Percentiles rank a stretch among this genome's conserved stretches.
Conservation (phyloP, 345 rosid genomes). For the Eutrema yunnanense region DNA sequence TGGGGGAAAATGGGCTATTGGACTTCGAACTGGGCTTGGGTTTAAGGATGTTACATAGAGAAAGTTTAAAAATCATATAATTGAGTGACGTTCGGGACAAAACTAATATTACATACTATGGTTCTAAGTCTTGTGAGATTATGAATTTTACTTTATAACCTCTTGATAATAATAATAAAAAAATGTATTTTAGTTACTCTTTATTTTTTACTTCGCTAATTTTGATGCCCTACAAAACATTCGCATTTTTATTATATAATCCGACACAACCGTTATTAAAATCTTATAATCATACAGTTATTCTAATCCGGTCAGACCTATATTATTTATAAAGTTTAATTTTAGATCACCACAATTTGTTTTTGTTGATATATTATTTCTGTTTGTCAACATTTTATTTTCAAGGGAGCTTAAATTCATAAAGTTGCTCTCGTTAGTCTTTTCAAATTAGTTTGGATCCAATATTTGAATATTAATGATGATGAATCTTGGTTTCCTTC, state of each 20-base stretch:
- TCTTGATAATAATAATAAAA: too few species aligned
- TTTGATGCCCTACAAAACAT: neutral
- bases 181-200: neutral
- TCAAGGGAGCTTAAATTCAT: neutral
- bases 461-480: neutral
- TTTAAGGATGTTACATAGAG: too few species aligned
- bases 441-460: neutral
- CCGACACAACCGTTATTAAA: neutral
- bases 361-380: neutral
- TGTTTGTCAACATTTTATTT: neutral
- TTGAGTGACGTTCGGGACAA: too few species aligned
- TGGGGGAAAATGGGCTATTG: too few species aligned
- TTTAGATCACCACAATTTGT: neutral
- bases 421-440: neutral
- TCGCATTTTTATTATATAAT: slow-evolving; percentile 2
- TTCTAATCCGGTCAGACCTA: neutral
- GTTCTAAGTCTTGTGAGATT: too few species aligned
- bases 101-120: too few species aligned
- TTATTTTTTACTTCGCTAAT: neutral
- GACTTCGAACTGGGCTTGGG: too few species aligned
- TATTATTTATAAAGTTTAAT: neutral
- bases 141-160: too few species aligned
- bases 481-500: neutral
- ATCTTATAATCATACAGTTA: neutral
- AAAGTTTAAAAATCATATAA: too few species aligned